A percentile compares a stretch with the other conserved stretches of the same genome.
Evolutionary conservation across 371 early-diverging fungal genomes (phyloP).

Genomic region (Mucor piriformis): DNA sequence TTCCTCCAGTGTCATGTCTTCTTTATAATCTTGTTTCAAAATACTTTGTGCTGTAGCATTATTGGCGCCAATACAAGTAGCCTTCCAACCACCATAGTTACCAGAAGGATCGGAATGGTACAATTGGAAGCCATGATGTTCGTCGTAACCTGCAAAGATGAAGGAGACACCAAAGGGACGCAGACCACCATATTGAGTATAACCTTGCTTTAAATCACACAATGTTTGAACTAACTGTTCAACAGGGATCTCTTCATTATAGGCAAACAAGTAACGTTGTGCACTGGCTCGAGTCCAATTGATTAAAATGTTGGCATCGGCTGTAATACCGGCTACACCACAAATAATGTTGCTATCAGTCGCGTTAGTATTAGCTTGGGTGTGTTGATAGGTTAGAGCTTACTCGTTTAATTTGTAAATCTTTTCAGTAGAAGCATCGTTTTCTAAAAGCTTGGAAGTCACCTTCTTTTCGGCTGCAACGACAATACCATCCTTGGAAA

Average conservation of each 20-base stretch:
- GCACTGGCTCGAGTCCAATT: conserved; percentile 89
- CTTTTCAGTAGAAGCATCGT: conserved; percentile 88
- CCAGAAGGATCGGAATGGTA: conserved; percentile 99
- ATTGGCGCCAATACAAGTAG: conserved; percentile 97
- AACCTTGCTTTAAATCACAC: conserved; percentile 97
- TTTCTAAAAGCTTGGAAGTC: conserved; percentile 90
- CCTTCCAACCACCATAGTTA: conserved; percentile 99
- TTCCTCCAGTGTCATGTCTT: conserved; percentile 83
- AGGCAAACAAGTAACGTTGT: conserved; percentile 87
- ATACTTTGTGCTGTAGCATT: conserved; percentile 88
- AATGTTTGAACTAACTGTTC: conserved; percentile 94
- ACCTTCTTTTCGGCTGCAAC: conserved; percentile 98
- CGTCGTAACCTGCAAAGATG: conserved; percentile 95
- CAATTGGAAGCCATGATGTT: conserved; percentile 91
- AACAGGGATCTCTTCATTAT: conserved; percentile 89
- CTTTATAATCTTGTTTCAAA: conserved; percentile 95
- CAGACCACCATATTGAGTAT: conserved; percentile 98
- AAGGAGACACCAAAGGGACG: conserved; percentile 99
- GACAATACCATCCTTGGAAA: conserved; percentile 94
- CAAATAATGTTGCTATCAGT: conserved; percentile 79
- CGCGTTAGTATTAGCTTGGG: too few species aligned
- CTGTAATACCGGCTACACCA: conserved; percentile 98
- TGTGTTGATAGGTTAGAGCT: too few species aligned
- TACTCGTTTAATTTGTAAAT: conserved; percentile 95
- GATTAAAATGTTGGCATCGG: conserved; percentile 97